Evolutionary conservation across 2,329 filamentous ascomycete genomes (phyloP), one percentile per base, ranked within the genome.

Genomic region (Colletotrichum somersetense): DNA sequence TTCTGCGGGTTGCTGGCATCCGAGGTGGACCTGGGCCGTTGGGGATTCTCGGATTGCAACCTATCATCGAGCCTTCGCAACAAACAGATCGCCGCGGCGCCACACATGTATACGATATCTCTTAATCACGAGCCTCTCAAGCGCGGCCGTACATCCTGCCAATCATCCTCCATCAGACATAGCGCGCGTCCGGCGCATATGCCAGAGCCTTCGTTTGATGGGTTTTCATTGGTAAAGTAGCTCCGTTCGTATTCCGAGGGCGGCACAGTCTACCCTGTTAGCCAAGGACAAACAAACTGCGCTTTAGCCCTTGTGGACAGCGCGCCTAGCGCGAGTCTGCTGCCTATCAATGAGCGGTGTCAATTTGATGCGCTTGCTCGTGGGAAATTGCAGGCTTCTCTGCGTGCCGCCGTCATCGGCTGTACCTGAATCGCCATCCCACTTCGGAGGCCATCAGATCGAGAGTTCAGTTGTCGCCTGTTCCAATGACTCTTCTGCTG

Each of bases 81-180:
- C 23, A 62, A 56, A 46, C 33, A 48, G 11, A 46, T n/a, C 18
- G 23, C 5, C 57, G 63, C 48, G 35, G 35, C 23, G 67, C 65
- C 50, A 58, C 8, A 58, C 44, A 57, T 55, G 58, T 52, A 44
- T 26, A 14, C 16, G 33, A 58, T 57, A 67, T 46, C 58, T n/a
- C 46, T 14, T 33, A 20, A 38, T 16, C 52, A 44, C 44, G 35
- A 52, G 14, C 14, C 16, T 50, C 18, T 40, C 23, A 61, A 50
- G 46, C 46, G 38, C 48, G 42, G 11, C 42, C 58, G 58, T 59
- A 63, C n/a, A 62, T 20, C 20, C 63, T 18, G 10, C 44, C 65
- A 71, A 58, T 52, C 30, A 6, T 2, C 20, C 5, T 62, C 35
- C 20, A 48, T 38, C 1, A 23, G 23, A 38, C 1, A 23, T 48